Evolutionary conservation across 2,329 filamentous ascomycete genomes (phyloP).

Genomic region (Neurospora crassa): DNA sequence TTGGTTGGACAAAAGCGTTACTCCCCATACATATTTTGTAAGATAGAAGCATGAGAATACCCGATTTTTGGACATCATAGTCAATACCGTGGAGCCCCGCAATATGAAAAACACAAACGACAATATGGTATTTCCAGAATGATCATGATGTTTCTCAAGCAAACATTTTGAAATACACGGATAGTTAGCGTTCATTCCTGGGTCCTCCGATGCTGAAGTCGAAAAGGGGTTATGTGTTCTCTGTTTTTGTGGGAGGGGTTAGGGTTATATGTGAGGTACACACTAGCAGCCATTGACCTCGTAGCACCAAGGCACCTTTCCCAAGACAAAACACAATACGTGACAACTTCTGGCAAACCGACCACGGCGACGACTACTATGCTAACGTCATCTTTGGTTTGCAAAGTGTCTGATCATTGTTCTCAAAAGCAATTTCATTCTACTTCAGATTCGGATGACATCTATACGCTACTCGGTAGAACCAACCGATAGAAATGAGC

Average conservation of each 20-base stretch:
- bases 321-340: not conserved
- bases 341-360: not conserved
- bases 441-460: not conserved
- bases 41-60: not conserved
- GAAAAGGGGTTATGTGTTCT: not conserved
- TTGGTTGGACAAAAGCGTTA: not conserved
- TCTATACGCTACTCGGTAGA: not conserved
- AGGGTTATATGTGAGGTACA: constrained; percentile 4
- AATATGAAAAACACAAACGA: not conserved
- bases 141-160: too few species aligned
- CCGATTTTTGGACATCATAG: not conserved
- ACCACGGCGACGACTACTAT: not conserved
- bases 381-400: not conserved
- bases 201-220: not conserved
- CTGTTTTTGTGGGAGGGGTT: constrained; percentile 1
- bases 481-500: not conserved
- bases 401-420: not conserved
- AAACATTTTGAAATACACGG: not conserved
- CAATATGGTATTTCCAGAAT: not conserved
- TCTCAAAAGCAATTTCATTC: not conserved
- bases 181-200: not conserved
- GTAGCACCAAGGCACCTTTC: not conserved
- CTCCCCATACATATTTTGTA: not conserved
- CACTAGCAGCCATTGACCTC: not conserved
- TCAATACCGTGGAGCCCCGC: not conserved